Conservation (phyloP, 192 early-diverging fungal genomes). For the Coemansia sp. region DNA sequence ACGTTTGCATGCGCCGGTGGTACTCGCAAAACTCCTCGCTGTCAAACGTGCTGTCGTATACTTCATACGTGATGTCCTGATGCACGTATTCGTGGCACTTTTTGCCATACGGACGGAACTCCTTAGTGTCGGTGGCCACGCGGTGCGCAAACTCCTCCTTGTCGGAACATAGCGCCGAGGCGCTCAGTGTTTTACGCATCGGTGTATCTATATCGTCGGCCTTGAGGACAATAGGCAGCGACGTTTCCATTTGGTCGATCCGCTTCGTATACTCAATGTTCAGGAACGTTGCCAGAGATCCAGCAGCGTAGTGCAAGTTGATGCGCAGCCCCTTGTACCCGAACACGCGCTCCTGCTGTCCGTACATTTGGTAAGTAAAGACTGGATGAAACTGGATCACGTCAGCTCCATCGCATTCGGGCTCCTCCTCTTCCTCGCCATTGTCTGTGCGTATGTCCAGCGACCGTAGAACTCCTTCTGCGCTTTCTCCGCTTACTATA, state of each 20-base stretch:
- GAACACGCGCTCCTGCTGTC: slow-evolving; percentile 81
- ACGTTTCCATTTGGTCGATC: slow-evolving; percentile 55
- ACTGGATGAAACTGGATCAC: slow-evolving; percentile 70
- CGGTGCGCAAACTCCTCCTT: slow-evolving; percentile 63
- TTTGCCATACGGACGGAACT: slow-evolving; percentile 77
- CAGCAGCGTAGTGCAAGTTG: slow-evolving; percentile 73
- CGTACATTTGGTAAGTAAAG: slow-evolving; percentile 89
- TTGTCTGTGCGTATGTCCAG: slow-evolving; percentile 26
- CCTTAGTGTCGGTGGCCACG: slow-evolving; percentile 60
- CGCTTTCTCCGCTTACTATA: slow-evolving; percentile 43
- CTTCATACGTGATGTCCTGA: slow-evolving; percentile 56
- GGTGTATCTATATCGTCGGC: slow-evolving; percentile 67
- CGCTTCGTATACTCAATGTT: slow-evolving; percentile 63
- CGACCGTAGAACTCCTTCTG: slow-evolving; percentile 27
- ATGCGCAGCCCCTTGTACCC: slow-evolving; percentile 85
- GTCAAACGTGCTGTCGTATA: slow-evolving; percentile 70
- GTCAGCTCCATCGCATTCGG: slow-evolving; percentile 37
- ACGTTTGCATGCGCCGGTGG: slow-evolving; percentile 76
- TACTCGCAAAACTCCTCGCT: slow-evolving; percentile 70
- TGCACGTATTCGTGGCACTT: slow-evolving; percentile 70
- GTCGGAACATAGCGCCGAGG: slow-evolving; percentile 58
- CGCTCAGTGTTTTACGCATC: slow-evolving; percentile 61
- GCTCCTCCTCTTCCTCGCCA: slow-evolving; percentile 41
- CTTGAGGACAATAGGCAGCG: slow-evolving; percentile 29
- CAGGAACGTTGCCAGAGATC: slow-evolving; percentile 76